phyloP scores from a whole-genome alignment of 2,329 filamentous ascomycete species.

The Trichoderma harzianum region DNA sequence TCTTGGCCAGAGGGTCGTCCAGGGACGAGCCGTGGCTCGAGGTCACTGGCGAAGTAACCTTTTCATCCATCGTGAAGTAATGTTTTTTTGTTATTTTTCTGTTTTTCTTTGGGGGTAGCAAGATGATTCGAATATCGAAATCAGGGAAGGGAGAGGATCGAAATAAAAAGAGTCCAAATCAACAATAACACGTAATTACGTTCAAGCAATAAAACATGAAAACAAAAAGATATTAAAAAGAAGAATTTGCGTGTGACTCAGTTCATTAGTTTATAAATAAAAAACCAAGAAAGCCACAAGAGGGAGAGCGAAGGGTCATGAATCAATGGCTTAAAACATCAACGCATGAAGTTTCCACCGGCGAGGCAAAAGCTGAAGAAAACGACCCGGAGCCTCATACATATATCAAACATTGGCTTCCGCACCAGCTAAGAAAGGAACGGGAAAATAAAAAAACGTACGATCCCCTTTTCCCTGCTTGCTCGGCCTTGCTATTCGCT shows the following conservation, averaged over 20 bases:
- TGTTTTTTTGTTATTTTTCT: background rate
- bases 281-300: background rate
- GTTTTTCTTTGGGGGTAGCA: background rate
- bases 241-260: background rate
- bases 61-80: background rate
- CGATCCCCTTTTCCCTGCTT: background rate
- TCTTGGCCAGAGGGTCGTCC: conserved; percentile 1
- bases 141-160: background rate
- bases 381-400: background rate
- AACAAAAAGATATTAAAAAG: background rate
- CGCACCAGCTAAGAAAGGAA: conserved; percentile 1
- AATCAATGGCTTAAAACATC: conserved; percentile 8
- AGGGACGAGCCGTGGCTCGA: background rate
- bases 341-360: conserved; percentile 1
- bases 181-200: background rate
- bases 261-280: background rate
- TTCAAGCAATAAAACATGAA: background rate
- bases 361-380: background rate
- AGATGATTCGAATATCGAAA: background rate
- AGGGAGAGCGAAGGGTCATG: background rate
- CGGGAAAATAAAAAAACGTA: background rate
- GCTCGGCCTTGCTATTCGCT: background rate
- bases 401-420: conserved; percentile 13
- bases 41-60: background rate
- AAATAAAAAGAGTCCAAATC: background rate